Percentiles rank a stretch among this genome's conserved stretches.
Conservation (phyloP, 768 basidiomycete species). For the Suillus subaureus region DNA sequence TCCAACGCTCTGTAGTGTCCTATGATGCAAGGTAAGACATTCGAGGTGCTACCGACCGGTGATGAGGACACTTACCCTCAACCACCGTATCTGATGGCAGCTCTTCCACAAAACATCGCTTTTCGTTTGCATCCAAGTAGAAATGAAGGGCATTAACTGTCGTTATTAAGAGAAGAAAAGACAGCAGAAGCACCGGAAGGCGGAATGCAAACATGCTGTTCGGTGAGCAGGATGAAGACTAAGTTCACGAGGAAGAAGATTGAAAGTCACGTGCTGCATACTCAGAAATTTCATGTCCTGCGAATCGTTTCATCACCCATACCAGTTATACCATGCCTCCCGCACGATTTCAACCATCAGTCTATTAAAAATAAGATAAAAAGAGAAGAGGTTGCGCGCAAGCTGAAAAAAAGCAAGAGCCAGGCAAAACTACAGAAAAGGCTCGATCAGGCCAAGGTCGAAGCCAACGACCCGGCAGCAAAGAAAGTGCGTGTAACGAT, state of each 20-base stretch:
- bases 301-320: neutral
- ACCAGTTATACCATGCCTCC: conserved; percentile 63
- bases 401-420: conserved; percentile 74
- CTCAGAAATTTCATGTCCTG: conserved; percentile 3
- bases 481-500: conserved; percentile 68
- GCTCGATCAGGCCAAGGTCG: conserved; percentile 75
- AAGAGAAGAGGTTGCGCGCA: conserved; percentile 74
- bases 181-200: conserved; percentile 30
- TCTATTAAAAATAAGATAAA: conserved; percentile 87
- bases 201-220: conserved; percentile 27
- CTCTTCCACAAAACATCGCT: conserved; percentile 95
- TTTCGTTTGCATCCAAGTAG: conserved; percentile 93
- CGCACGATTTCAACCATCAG: conserved; percentile 60
- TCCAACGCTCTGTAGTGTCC: conserved; percentile 93
- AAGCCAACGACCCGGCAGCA: conserved; percentile 70
- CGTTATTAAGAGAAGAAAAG: conserved; percentile 44
- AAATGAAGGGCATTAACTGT: conserved; percentile 85
- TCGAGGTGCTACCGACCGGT: neutral
- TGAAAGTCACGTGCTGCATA: neutral
- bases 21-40: conserved; percentile 3
- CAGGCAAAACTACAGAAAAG: conserved; percentile 82
- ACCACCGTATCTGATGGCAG: conserved; percentile 94
- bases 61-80: conserved; percentile 60
- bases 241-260: neutral
- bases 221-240: neutral